Percentiles rank a stretch among this genome's conserved stretches.
These are phyloP conservation scores for Hortiboletus flavorubellus DNA, from an alignment of 768 basidiomycete genomes.

Conservation along the genomic window DNA sequence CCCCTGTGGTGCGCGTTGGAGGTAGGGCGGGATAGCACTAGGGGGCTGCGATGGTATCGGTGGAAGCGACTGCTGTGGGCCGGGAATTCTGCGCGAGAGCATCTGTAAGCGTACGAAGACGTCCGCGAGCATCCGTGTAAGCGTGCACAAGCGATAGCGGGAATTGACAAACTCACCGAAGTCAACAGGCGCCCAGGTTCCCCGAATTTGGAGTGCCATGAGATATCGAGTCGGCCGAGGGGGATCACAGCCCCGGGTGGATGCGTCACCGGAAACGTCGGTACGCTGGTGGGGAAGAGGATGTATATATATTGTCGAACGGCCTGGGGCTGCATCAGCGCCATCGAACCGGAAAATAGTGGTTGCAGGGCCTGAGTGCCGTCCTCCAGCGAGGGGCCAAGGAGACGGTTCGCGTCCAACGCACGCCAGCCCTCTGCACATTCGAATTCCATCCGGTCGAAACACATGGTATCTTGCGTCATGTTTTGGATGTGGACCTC, in stretches of 20 bases:
- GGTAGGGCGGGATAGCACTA: slow-evolving; percentile 73
- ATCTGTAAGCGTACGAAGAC: slow-evolving; percentile 37
- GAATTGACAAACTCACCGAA: slow-evolving; percentile 44
- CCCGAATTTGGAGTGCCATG: slow-evolving; percentile 82
- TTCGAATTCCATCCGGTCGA: slow-evolving; percentile 79
- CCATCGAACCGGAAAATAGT: slow-evolving; percentile 59
- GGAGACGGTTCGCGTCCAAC: slow-evolving; percentile 49
- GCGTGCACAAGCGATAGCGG: background rate
- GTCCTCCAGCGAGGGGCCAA: background rate
- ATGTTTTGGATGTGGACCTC: slow-evolving; percentile 93
- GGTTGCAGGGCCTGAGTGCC: slow-evolving; percentile 23
- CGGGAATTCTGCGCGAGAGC: slow-evolving; percentile 77
- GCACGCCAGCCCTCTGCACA: slow-evolving; percentile 64
- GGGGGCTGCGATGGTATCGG: slow-evolving; percentile 41
- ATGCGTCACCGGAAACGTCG: slow-evolving; percentile 46
- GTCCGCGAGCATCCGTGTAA: background rate
- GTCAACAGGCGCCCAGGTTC: slow-evolving; percentile 87
- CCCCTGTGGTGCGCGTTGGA: slow-evolving; percentile 54
- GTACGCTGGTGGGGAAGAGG: slow-evolving; percentile 50
- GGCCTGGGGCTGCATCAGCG: slow-evolving; percentile 81
- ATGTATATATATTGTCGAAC: slow-evolving; percentile 87
- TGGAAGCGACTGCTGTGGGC: slow-evolving; percentile 34
- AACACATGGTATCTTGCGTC: slow-evolving; percentile 71
- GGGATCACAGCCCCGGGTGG: slow-evolving; percentile 71
- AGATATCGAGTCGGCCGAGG: slow-evolving; percentile 84